A percentile compares a stretch with the other conserved stretches of the same genome.
phyloP scores from a whole-genome alignment of 2,329 filamentous ascomycete genomes.

The Gnomoniopsis sp. region DNA sequence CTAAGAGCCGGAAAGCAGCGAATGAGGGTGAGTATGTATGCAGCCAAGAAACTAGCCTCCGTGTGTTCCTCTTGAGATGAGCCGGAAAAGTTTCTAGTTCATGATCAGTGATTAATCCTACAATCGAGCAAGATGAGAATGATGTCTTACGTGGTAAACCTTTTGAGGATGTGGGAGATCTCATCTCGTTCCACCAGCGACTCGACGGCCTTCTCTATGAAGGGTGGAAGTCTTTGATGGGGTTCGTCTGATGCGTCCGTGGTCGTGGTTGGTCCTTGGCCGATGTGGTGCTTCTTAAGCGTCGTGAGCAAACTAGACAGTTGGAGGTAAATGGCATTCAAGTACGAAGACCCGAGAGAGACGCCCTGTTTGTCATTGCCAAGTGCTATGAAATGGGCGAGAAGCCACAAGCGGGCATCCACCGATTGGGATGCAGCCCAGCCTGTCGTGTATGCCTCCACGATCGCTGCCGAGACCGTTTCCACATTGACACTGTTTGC shows the following conservation, averaged over 20 bases:
- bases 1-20: slow-evolving; percentile 77
- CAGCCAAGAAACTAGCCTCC: slow-evolving; percentile 72
- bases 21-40: slow-evolving; percentile 81
- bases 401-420: slow-evolving; percentile 56
- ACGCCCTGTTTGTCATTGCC: slow-evolving; percentile 36
- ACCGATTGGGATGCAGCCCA: slow-evolving; percentile 26
- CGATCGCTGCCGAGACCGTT: slow-evolving; percentile 40
- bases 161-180: slow-evolving; percentile 59
- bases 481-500: slow-evolving; percentile 35
- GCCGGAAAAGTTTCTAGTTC: slow-evolving; percentile 25
- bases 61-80: slow-evolving; percentile 38
- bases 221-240: slow-evolving; percentile 41
- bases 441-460: slow-evolving; percentile 30
- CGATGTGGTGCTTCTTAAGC: slow-evolving; percentile 46
- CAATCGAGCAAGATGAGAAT: not conserved
- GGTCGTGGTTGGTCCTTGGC: slow-evolving; percentile 30
- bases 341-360: slow-evolving; percentile 36
- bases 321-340: slow-evolving; percentile 52
- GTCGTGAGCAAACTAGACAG: slow-evolving; percentile 49
- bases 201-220: slow-evolving; percentile 63
- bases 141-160: slow-evolving; percentile 36
- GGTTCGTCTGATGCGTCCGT: slow-evolving; percentile 22
- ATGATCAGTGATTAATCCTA: not conserved
- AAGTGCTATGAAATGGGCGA: slow-evolving; percentile 64
- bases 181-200: slow-evolving; percentile 73